Base-by-base conservation (phyloP, 768 basidiomycete species). In the Hypholoma sublateritium region DNA sequence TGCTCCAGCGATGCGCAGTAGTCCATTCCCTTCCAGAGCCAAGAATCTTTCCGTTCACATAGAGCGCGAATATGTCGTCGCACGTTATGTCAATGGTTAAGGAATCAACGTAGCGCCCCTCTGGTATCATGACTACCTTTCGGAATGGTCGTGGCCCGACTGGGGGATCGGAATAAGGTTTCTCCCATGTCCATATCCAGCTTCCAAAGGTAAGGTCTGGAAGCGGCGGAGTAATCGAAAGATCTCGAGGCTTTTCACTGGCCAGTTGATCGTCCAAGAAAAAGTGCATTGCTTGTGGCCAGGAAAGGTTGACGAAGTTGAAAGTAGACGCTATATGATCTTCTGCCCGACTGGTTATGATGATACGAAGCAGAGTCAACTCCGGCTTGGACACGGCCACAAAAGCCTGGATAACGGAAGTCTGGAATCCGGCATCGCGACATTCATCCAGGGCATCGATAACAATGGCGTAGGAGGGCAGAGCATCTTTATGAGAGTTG, bases 171-270 rank as follows among this genome's bases (percentile, higher is more conserved):
- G 61, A 58, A 8, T 50, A 37, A 28, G 58, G 60, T 11, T 49
- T 41, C 11, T 63, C 66, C 50, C 55, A 55, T 4, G 59, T 69
- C 71, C 71, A 73, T 45, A 74, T 72, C 69, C 71, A 73, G 24
- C 65, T 59, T 6, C 21, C n/a, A 45, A 41, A 19, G 43, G 52
- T 16, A 47, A 50, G 2, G 52, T 34, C 3, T 35, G 47, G 36
- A 17, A 34, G 22, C 5, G 37, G 22, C 1, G 92, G 93, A 93
- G 93, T 14, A 41, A 41, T 13, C 3, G 6, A 5, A 14, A 13
- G 7, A 13, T 17, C 39, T 41, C 3, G 6, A 5, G 9, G 4
- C 14, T 17, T 41, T 5, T 4, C 39, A 5, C 17, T 41, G 5
- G 13, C 7, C 39, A 41, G 14, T 17, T 41, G 16, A 41, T 14